These are phyloP conservation scores for Globomyces pollinis-pini DNA, from an alignment of 192 early-diverging fungal species.

Conservation along the genomic window DNA sequence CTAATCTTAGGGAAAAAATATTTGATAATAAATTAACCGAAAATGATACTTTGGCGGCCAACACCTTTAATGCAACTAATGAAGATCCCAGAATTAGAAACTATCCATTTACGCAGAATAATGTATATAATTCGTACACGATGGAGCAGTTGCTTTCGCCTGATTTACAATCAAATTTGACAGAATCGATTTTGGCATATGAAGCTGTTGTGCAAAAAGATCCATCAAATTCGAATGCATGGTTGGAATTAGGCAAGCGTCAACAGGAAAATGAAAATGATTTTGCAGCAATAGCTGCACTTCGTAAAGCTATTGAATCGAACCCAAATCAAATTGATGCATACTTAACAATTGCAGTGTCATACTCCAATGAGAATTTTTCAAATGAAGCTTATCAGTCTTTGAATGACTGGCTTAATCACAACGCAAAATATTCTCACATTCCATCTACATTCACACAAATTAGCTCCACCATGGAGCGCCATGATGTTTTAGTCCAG, in stretches of 20 bases:
- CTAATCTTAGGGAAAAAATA: background rate
- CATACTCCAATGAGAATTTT: slow-evolving; percentile 88
- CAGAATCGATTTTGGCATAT: slow-evolving; percentile 82
- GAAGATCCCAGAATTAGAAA: slow-evolving; percentile 18
- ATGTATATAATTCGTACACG: slow-evolving; percentile 53
- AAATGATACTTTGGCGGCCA: no score
- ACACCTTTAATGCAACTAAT: slow-evolving; percentile 19
- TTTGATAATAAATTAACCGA: no score
- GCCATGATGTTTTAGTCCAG: slow-evolving; percentile 65
- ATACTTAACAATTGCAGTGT: slow-evolving; percentile 82
- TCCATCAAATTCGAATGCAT: slow-evolving; percentile 68
- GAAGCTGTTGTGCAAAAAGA: slow-evolving; percentile 81
- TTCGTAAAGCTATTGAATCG: slow-evolving; percentile 67
- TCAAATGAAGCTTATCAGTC: slow-evolving; percentile 81
- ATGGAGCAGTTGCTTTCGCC: slow-evolving; percentile 7
- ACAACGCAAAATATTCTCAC: slow-evolving; percentile 61
- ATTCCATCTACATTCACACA: slow-evolving; percentile 26
- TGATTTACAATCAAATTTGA: slow-evolving; percentile 53
- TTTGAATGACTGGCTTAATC: slow-evolving; percentile 78
- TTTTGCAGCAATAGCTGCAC: slow-evolving; percentile 77
- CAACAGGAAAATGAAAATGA: slow-evolving; percentile 99
- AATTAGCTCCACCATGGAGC: slow-evolving; percentile 30
- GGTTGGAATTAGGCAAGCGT: slow-evolving; percentile 77
- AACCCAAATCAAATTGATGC: slow-evolving; percentile 71
- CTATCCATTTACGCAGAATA: slow-evolving; percentile 70